A percentile compares a stretch with the other conserved stretches of the same genome.
Conservation (phyloP, 2,329 filamentous ascomycete species). For the Arthrobotrys musiformis region DNA sequence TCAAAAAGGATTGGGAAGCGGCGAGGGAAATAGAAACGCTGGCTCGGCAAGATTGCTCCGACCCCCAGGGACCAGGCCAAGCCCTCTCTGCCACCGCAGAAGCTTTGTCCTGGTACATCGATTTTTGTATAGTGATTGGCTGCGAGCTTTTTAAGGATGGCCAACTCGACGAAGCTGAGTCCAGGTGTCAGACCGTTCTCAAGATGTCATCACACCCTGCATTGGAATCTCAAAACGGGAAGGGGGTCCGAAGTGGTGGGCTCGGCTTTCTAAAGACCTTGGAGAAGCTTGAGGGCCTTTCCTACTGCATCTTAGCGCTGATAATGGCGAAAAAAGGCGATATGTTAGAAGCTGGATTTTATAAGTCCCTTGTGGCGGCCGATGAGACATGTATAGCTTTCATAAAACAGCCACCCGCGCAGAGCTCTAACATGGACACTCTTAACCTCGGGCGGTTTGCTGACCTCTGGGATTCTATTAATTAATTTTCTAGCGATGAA, state of each 20-base stretch:
- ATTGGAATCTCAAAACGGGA: background rate
- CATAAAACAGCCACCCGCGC: too few species aligned
- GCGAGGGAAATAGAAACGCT: background rate
- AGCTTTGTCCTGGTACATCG: too few species aligned
- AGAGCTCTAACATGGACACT: too few species aligned
- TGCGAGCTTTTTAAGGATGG: background rate
- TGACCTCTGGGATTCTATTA: too few species aligned
- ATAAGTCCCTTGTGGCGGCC: background rate
- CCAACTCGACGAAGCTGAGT: background rate
- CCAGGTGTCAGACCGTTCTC: background rate
- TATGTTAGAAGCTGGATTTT: background rate
- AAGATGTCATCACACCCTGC: background rate
- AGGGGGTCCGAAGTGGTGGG: background rate
- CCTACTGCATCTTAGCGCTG: background rate
- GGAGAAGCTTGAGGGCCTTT: background rate
- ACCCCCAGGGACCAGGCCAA: too few species aligned
- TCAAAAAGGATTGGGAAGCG: background rate
- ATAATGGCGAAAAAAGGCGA: background rate
- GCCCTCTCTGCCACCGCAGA: too few species aligned
- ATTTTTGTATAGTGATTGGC: background rate
- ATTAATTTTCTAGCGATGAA: too few species aligned
- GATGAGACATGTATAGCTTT: background rate
- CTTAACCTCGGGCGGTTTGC: too few species aligned
- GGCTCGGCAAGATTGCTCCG: too few species aligned
- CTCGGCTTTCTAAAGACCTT: background rate